phyloP scores from a whole-genome alignment of 306 rosid genomes.

The Quillaja saponaria region DNA sequence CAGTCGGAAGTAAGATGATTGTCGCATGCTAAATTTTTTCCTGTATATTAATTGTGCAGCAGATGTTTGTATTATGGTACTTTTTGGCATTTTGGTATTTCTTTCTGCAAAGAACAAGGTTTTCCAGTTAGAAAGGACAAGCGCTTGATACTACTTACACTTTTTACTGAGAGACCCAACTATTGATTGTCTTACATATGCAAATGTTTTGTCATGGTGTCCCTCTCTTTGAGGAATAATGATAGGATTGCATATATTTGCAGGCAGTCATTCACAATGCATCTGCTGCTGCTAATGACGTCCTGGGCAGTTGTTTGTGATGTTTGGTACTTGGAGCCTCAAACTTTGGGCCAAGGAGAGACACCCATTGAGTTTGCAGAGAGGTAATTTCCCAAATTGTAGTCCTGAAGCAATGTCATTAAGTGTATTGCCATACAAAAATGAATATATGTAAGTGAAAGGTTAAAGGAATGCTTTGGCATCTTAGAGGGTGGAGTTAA shows the following conservation, averaged over 20 bases:
- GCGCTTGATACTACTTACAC: too few relatives aligned
- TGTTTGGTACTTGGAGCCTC: slow-evolving; percentile 98
- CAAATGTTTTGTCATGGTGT: neutral
- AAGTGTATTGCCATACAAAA: neutral
- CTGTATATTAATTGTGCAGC: neutral
- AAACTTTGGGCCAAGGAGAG: slow-evolving; percentile 78
- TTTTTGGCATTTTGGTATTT: too few relatives aligned
- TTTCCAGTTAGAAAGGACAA: neutral
- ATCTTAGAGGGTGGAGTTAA: neutral
- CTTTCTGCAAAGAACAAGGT: neutral
- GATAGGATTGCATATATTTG: slow-evolving; percentile 18
- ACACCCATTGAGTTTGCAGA: slow-evolving; percentile 97
- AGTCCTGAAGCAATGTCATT: neutral
- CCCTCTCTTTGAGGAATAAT: slow-evolving; percentile 9
- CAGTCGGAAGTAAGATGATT: slow-evolving; percentile 83
- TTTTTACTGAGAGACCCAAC: too few relatives aligned
- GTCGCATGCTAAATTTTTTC: slow-evolving; percentile 15
- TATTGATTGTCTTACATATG: neutral
- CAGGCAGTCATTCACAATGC: slow-evolving; percentile 97
- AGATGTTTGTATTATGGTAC: neutral
- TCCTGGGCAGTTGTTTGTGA: slow-evolving; percentile 99
- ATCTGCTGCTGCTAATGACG: slow-evolving; percentile 95
- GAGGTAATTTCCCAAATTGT: slow-evolving; percentile 50
- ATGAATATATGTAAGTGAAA: neutral
- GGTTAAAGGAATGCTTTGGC: neutral